These are phyloP conservation scores for Fraxinus velutina DNA, from an alignment of 305 asterid genomes.

Conservation along the genomic window DNA sequence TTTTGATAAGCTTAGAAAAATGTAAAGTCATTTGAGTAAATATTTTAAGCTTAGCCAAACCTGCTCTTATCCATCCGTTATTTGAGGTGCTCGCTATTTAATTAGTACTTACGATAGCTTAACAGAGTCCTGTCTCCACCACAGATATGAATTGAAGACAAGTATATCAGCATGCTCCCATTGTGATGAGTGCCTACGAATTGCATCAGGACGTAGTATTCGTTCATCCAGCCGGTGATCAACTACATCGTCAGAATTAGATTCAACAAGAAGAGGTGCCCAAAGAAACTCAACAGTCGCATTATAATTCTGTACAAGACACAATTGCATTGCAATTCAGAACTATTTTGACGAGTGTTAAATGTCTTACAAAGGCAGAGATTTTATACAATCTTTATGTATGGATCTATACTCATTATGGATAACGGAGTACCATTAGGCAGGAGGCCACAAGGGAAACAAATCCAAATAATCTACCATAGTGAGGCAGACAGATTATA, in stretches of 20 bases:
- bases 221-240: constrained; percentile 70
- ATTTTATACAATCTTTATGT: no score
- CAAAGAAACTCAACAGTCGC: constrained; percentile 86
- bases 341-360: neutral
- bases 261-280: constrained; percentile 92
- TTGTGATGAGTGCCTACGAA: constrained; percentile 56
- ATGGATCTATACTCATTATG: no score
- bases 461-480: no score
- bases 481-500: no score
- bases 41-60: neutral
- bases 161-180: constrained; percentile 86
- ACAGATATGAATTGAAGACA: constrained; percentile 72
- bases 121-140: constrained; percentile 94
- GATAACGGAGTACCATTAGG: no score
- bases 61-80: neutral
- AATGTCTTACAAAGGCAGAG: no score
- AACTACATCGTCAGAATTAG: constrained; percentile 75
- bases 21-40: neutral
- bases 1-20: neutral
- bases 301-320: constrained; percentile 49
- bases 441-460: no score
- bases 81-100: neutral
- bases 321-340: constrained; percentile 9
- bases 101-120: constrained; percentile 60
- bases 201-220: constrained; percentile 64